Base-by-base conservation (phyloP, 495 filamentous ascomycete species). In the Podospora australis region DNA sequence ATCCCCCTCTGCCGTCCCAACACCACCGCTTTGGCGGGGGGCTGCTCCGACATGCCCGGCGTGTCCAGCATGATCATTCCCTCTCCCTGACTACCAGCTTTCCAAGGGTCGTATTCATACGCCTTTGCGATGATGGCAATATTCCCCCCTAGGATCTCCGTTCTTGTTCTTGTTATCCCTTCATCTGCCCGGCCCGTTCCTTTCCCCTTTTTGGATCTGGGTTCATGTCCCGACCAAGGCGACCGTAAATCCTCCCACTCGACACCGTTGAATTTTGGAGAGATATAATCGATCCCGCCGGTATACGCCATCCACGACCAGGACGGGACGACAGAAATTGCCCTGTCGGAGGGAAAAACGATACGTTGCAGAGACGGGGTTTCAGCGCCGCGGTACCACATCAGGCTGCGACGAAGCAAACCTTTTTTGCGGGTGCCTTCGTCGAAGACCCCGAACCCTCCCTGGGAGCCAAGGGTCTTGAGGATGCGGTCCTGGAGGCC, bases 401-500 rank as follows among this genome's bases (percentile, higher is more conserved):
- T 48, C 17, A 65, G 46, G 17, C 50, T 55, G 3, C 64, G 49
- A 3, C 3, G 34, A 0, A 61, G 38, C n/a, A 59, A 48, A 2
- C 40, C 25, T 23, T 40, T 41, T 5, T 21, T 39, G 9, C 22
- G 25, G 19, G 10, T 1, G 1, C 39, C 48, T 4, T 55, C 43
- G 2, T 52, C 48, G 6, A 64, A 54, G 2, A 62, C 14, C 3
- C 61, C 61, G 19, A 42, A 59, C 0, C 49, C 56, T 4, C 59
- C 65, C 0, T 32, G 2, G 0, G 49, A 51, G 0, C 49, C 8
- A 9, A 69, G 44, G 0, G 49, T 40, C 0, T 11, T 11, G 0
- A 54, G 23, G 6, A 70, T 49, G 3, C 66, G 54, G 16, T 54
- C 44, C 24, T 68, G 42, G 0, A 71, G 45, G 0, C 65, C 63